Percentiles rank a stretch among this genome's conserved stretches.
Evolutionary conservation across 192 early-diverging fungal genomes (phyloP).

Genomic region (Cladochytrium replicatum): DNA sequence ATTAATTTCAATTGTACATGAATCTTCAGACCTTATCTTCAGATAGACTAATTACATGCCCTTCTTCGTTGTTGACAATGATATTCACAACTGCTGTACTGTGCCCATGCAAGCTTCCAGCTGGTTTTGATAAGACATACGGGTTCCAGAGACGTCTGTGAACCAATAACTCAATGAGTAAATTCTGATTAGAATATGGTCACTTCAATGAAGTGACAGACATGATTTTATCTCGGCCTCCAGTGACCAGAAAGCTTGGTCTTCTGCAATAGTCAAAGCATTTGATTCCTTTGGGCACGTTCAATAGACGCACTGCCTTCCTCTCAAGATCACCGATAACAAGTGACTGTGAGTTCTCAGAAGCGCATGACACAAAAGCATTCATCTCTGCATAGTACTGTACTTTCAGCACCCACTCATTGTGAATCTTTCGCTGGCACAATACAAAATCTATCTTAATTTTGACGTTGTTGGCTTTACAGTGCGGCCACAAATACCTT

Average conservation of each 20-base stretch:
- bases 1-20: neutral
- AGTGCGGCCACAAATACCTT: constrained; percentile 13
- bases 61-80: constrained; percentile 47
- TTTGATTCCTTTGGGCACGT: constrained; percentile 48
- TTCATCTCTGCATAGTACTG: constrained; percentile 54
- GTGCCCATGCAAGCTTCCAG: constrained; percentile 45
- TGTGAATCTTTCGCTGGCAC: constrained; percentile 44
- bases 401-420: constrained; percentile 50
- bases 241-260: constrained; percentile 52
- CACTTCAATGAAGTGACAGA: constrained; percentile 10
- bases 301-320: constrained; percentile 38
- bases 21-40: constrained; percentile 38
- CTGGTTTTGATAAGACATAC: constrained; percentile 53
- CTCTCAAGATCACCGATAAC: constrained; percentile 52
- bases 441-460: too few relatives aligned
- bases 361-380: constrained; percentile 45
- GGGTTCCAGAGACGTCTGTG: constrained; percentile 55
- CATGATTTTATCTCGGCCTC: constrained; percentile 55
- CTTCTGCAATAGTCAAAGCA: constrained; percentile 52
- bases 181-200: constrained; percentile 3
- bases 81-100: constrained; percentile 38
- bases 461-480: constrained; percentile 6
- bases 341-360: constrained; percentile 36
- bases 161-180: neutral
- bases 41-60: constrained; percentile 44